Percentiles rank a stretch among this genome's conserved stretches.
phyloP scores from a whole-genome alignment of 1,139 yeast genomes.

The Pichia sp. region DNA sequence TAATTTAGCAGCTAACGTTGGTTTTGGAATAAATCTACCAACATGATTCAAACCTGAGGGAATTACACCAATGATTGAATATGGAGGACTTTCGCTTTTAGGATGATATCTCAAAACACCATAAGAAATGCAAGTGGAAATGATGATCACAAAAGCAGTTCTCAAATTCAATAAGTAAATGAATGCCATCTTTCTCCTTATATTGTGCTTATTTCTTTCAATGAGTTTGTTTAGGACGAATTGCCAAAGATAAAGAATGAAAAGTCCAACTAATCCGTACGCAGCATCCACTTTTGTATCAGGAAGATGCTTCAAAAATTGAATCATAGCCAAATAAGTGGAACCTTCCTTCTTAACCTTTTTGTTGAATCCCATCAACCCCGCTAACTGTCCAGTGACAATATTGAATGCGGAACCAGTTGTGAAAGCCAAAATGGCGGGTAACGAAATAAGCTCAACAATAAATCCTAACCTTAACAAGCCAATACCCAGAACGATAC shows the following conservation, averaged over 20 bases:
- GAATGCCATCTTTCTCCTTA: conserved; percentile 54
- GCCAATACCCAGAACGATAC: conserved; percentile 78
- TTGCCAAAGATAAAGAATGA: conserved; percentile 67
- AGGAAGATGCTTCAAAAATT: conserved; percentile 67
- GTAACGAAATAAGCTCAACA: conserved; percentile 82
- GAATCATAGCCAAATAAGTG: conserved; percentile 63
- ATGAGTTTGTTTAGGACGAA: conserved; percentile 53
- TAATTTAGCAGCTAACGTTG: conserved; percentile 55
- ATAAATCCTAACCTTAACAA: conserved; percentile 79
- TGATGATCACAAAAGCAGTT: conserved; percentile 74
- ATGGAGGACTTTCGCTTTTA: conserved; percentile 37
- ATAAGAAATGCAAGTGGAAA: conserved; percentile 74
- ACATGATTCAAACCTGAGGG: conserved; percentile 79
- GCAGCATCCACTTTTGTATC: conserved; percentile 76
- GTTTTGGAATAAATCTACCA: conserved; percentile 66
- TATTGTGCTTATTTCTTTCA: conserved; percentile 68
- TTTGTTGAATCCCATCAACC: conserved; percentile 68
- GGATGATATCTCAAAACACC: conserved; percentile 24
- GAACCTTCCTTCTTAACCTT: conserved; percentile 68
- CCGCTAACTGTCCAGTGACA: conserved; percentile 81
- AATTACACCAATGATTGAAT: conserved; percentile 66
- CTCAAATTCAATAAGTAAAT: conserved; percentile 65
- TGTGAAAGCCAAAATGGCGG: conserved; percentile 95
- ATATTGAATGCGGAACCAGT: conserved; percentile 88
- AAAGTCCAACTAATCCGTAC: conserved; percentile 73